These are phyloP conservation scores for Lanmaoa rubissima DNA, from an alignment of 768 basidiomycete genomes.

Conservation along the genomic window DNA sequence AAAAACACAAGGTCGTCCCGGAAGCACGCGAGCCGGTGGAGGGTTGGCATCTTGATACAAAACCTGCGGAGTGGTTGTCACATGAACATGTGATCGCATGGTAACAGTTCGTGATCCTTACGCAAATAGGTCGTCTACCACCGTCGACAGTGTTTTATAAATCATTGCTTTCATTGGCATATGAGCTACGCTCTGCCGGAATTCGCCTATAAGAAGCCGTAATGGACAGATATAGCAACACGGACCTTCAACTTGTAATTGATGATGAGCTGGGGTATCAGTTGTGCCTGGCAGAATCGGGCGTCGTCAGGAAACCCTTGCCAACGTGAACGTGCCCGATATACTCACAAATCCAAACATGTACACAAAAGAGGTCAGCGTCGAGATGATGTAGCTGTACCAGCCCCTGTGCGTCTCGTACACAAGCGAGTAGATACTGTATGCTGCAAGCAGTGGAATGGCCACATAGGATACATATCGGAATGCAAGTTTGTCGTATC, in stretches of 20 bases:
- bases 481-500: constrained; percentile 92
- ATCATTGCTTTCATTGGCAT: constrained; percentile 99
- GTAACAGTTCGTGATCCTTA: constrained; percentile 39
- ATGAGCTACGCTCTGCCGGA: constrained; percentile 81
- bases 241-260: constrained; percentile 93
- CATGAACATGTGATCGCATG: constrained; percentile 16
- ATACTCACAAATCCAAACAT: constrained; percentile 96
- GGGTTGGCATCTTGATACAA: constrained; percentile 94
- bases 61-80: constrained; percentile 50
- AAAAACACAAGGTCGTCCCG: constrained; percentile 90
- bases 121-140: constrained; percentile 93
- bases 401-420: constrained; percentile 88
- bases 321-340: not conserved
- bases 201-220: constrained; percentile 4
- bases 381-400: constrained; percentile 95
- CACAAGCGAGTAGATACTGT: constrained; percentile 76
- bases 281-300: constrained; percentile 60
- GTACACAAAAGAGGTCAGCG: constrained; percentile 89
- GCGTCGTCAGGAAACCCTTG: constrained; percentile 12
- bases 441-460: constrained; percentile 73
- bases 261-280: constrained; percentile 87
- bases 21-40: constrained; percentile 90
- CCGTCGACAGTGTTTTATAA: constrained; percentile 87
- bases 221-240: constrained; percentile 11
- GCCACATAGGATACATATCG: constrained; percentile 90